These are phyloP conservation scores for Fagopyrum homotropicum DNA, from an alignment of 148 eudicot species.

Conservation along the genomic window DNA sequence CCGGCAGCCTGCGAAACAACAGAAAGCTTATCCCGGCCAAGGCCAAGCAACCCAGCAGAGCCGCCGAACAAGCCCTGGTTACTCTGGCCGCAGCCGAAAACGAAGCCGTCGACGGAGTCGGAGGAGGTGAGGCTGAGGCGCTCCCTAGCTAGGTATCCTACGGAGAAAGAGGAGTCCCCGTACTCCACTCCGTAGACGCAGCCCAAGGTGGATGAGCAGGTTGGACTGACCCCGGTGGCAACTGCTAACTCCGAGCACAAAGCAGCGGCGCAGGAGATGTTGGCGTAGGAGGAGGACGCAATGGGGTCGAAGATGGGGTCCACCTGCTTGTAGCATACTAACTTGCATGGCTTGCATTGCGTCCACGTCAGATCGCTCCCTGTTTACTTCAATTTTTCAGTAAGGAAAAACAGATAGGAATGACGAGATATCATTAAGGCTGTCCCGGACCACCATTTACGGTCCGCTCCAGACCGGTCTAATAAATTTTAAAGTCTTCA, in stretches of 20 bases:
- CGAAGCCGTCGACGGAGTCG: slow-evolving; percentile 33
- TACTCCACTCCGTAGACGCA: slow-evolving; percentile 59
- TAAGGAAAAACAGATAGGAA: too few relatives aligned
- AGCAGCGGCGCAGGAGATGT: slow-evolving; percentile 45
- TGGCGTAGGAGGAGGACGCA: slow-evolving; percentile 40
- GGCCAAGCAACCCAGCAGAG: slow-evolving; percentile 54
- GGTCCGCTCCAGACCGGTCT: too few relatives aligned
- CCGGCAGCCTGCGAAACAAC: slow-evolving; percentile 44
- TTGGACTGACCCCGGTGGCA: slow-evolving; percentile 45
- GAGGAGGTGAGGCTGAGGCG: slow-evolving; percentile 32
- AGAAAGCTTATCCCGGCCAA: slow-evolving; percentile 41
- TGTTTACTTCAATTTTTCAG: not conserved
- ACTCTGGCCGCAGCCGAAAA: slow-evolving; percentile 63
- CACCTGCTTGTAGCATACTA: slow-evolving; percentile 43
- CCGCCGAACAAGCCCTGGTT: slow-evolving; percentile 61
- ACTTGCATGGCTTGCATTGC: slow-evolving; percentile 57
- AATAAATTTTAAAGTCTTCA: too few relatives aligned
- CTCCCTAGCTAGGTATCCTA: slow-evolving; percentile 50
- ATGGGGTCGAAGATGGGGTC: slow-evolving; percentile 52
- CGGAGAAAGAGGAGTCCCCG: slow-evolving; percentile 62
- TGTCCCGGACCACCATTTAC: too few relatives aligned
- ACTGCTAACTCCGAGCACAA: slow-evolving; percentile 37
- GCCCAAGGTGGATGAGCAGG: slow-evolving; percentile 33
- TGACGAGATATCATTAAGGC: too few relatives aligned
- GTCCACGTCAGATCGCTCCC: slow-evolving; percentile 48